Base-by-base conservation (phyloP, 805 yeast genomes). In the Metschnikowia aberdeeniae region DNA sequence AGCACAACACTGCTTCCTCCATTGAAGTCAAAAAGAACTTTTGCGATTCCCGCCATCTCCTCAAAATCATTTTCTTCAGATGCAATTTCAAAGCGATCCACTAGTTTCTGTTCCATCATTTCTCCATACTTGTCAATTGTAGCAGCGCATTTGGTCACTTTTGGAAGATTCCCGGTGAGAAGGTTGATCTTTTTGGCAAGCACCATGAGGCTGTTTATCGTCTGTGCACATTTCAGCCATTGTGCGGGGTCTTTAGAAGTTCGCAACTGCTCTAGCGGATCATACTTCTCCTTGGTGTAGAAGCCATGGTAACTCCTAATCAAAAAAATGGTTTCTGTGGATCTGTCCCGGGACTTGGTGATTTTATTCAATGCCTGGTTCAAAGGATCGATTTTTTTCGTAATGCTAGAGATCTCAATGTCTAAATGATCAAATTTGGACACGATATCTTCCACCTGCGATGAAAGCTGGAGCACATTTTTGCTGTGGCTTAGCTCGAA, bases 1-100 rank as follows among this genome's bases (percentile, higher is more conserved):
- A 84, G 88, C 7, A 88, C 84, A 7, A 90, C 92, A 47, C 84
- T 82, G 9, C 78, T 74, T 10, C 97, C 97, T 14, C 89, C 92
- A 59, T 92, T 90, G 68, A 82, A 92, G 49, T 82, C 86, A 43
- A 81, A 77, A 40, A 90, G 70, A 13, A 89, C 78, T 41, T 79
- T 80, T 0, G 97, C 88, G 22, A 82, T 77, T 45, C 83, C 89
- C 56, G 78, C 81, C 84, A 93, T 82, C 43, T 78, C 78, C n/a
- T 72, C 70, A 54, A 80, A 77, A 54, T 88, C 84, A 49, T 81
- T 82, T 22, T 77, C 78, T 46, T 80, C 78, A 54, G 86, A 86
- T n/a, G 89, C 88, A 20, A 76, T 71, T 55, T 83, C 85, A 55
- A 92, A 92, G 45, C 78, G 77, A 34, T 77, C 78, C 42, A 92